Evolutionary conservation across 176 grass and related monocot species (phyloP), one percentile per base, ranked within the genome.

Genomic region (Aegilops tauschii): DNA sequence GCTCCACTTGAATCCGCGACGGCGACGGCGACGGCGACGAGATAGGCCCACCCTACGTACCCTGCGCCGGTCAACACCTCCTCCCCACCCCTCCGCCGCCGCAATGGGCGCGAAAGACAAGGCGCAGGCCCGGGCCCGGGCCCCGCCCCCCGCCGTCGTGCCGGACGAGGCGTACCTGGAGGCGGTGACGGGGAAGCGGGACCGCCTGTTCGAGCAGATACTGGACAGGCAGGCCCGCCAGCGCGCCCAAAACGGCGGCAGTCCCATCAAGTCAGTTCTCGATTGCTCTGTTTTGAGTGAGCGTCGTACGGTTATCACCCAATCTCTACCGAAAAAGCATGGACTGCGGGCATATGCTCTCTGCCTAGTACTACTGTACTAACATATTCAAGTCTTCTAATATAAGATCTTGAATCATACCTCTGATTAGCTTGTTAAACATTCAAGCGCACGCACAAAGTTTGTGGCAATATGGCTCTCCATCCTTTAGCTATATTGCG

Each of bases 131-230:
- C 23, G 23, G 23, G 23, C 23, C 23, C 23, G 23, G 23, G 23
- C 23, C 17, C 79, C 50, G 9, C 49, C 49, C 61, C 80, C 70
- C 4, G 13, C 71, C 58, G 14, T 59, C 14, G 28, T 50, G 31
- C 81, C 69, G 61, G 90, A 98, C 61, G 58, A 86, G 62, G 47
- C 92, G 65, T 96, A 98, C 85, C 88, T 99, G 14, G 89, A 93
- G 42, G 80, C 83, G 0, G 89, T 99, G 37, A 90, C 88, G 27
- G 83, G 61, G 69, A 96, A 96, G 86, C 66, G 94, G 76, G 23
- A 89, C 76, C 75, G 69, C 62, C 11, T 90, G 50, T 99, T 99
- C 66, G 82, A 96, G 83, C 79, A 88, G 78, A 91, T 99, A 82
- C 87, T 88, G 79, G 73, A 82, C 0, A 88, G 76, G 58, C 90